Conservation (phyloP, 163 green algal species). For the Scenedesmus sp. region DNA sequence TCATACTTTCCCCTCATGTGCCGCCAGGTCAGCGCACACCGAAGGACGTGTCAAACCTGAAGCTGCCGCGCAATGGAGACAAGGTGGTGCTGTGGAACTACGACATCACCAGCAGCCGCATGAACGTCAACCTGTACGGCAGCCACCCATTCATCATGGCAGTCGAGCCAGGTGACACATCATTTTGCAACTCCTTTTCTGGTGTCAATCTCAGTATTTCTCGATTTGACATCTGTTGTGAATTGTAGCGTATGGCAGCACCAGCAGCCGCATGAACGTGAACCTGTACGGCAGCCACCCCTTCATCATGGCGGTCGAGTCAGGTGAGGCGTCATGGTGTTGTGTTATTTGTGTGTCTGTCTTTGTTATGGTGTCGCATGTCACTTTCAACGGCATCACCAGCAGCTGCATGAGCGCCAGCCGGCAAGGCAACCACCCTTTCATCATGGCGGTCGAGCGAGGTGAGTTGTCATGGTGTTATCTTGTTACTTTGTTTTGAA, state of each 20-base stretch:
- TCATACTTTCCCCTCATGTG: neutral
- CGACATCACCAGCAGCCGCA: constrained; percentile 25
- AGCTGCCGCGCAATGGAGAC: constrained; percentile 29
- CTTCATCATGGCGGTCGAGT: constrained; percentile 53
- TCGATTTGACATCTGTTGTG: neutral
- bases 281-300: constrained; percentile 61
- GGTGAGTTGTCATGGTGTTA: neutral
- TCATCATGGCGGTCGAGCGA: constrained; percentile 51
- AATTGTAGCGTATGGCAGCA: neutral
- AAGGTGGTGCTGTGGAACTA: constrained; percentile 52
- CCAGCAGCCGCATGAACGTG: constrained; percentile 18
- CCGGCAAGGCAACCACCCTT: constrained; percentile 60
- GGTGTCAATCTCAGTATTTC: too few species aligned
- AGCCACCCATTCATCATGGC: constrained; percentile 59
- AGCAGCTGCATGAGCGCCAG: constrained; percentile 28
- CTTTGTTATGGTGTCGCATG: too few species aligned
- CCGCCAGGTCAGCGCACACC: neutral
- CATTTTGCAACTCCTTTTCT: neutral
- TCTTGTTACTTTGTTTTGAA: neutral
- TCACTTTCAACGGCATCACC: neutral
- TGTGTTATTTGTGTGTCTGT: neutral
- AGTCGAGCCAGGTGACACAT: constrained; percentile 18
- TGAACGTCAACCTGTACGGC: constrained; percentile 61
- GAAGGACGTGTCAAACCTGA: constrained; percentile 24
- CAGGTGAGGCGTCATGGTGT: neutral